phyloP scores from a whole-genome alignment of 1,284 basidiomycete species.

The Puccinia novopanici region DNA sequence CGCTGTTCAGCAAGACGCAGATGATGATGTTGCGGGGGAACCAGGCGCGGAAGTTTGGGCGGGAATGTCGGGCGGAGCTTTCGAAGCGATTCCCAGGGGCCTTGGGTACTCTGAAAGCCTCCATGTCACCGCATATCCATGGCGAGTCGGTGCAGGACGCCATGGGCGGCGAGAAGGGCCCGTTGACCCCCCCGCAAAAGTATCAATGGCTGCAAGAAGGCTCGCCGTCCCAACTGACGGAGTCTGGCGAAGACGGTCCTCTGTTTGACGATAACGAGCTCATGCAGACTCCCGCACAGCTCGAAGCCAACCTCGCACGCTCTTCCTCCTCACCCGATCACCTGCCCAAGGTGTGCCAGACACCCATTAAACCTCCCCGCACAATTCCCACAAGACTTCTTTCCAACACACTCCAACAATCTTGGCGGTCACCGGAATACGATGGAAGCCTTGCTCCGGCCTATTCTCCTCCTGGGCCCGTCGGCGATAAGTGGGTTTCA shows the following conservation, averaged over 20 bases:
- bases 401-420: background rate
- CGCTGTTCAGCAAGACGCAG: conserved; percentile 63
- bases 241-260: background rate
- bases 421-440: conserved; percentile 31
- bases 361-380: background rate
- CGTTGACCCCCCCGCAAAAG: conserved; percentile 7
- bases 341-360: background rate
- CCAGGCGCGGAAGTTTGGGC: conserved; percentile 60
- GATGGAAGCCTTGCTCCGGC: conserved; percentile 17
- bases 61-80: conserved; percentile 59
- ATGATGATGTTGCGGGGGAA: conserved; percentile 61
- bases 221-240: background rate
- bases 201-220: background rate
- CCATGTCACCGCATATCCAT: conserved; percentile 7
- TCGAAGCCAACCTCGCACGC: background rate
- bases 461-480: conserved; percentile 10
- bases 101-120: background rate
- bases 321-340: background rate
- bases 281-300: background rate
- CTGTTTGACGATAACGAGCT: background rate
- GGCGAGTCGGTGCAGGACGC: background rate
- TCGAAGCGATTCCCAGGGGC: conserved; percentile 58
- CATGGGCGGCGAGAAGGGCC: background rate
- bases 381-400: background rate
- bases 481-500: background rate